Evolutionary conservation across 139 green algal genomes (phyloP).

Genomic region (Protoeuglena noctilucae): DNA sequence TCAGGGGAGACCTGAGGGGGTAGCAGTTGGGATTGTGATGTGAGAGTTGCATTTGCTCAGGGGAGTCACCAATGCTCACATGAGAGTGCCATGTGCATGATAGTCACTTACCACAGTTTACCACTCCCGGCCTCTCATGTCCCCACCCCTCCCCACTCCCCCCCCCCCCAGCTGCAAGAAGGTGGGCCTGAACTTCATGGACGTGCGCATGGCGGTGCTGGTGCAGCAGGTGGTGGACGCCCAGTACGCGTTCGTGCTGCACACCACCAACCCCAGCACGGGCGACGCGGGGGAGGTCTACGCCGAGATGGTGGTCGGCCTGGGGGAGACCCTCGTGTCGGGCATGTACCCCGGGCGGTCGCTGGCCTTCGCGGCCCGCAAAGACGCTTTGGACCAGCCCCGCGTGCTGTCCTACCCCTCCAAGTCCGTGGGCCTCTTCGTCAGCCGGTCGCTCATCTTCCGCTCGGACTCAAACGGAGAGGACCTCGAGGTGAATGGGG

Average conservation of each 20-base stretch:
- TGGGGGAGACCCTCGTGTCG: constrained; percentile 87
- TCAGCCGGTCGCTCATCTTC: constrained; percentile 78
- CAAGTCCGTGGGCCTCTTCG: constrained; percentile 84
- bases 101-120: too few species aligned
- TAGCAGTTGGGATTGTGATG: too few species aligned
- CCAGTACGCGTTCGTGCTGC: constrained; percentile 95
- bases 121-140: too few species aligned
- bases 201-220: constrained; percentile 95
- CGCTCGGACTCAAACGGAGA: constrained; percentile 48
- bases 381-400: constrained; percentile 50
- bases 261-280: constrained; percentile 88
- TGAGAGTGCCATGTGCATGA: too few species aligned
- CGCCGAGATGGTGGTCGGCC: constrained; percentile 81
- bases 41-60: too few species aligned
- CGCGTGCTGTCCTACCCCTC: constrained; percentile 64
- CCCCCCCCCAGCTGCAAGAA: constrained; percentile 9
- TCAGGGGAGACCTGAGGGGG: too few species aligned
- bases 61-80: constrained; percentile 98
- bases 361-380: constrained; percentile 61
- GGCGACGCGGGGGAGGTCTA: constrained; percentile 68
- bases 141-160: too few species aligned
- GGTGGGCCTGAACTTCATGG: constrained; percentile 64
- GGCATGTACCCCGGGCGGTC: constrained; percentile 79
- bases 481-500: constrained; percentile 28
- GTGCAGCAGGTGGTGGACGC: constrained; percentile 81